A percentile compares a stretch with the other conserved stretches of the same genome.
phyloP scores from a whole-genome alignment of 192 early-diverging fungal species.

The Rhizoclosmatium globosum region DNA sequence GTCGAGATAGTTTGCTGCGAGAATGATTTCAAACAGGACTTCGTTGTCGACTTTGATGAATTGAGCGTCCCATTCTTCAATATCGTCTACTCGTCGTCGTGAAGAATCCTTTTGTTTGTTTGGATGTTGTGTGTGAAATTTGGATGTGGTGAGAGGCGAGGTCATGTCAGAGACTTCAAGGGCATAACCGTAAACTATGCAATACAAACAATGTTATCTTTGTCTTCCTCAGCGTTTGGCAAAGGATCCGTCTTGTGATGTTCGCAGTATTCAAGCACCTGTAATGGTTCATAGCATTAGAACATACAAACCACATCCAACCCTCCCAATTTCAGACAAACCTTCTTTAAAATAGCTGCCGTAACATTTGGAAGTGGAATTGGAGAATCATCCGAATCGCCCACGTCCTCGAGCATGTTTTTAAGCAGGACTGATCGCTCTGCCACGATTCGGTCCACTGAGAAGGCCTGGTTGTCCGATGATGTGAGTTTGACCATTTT shows the following conservation, averaged over 20 bases:
- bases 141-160: too few relatives aligned
- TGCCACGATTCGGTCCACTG: constrained; percentile 68
- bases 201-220: constrained; percentile 35
- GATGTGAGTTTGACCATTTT: constrained; percentile 32
- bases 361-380: constrained; percentile 68
- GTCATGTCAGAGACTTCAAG: too few relatives aligned
- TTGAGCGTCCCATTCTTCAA: constrained; percentile 64
- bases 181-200: too few relatives aligned
- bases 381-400: constrained; percentile 60
- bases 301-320: neutral
- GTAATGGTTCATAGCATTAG: neutral
- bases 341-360: constrained; percentile 55
- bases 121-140: too few relatives aligned
- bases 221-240: constrained; percentile 47
- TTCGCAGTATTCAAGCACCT: constrained; percentile 61
- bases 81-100: constrained; percentile 53
- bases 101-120: constrained; percentile 13
- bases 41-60: constrained; percentile 66
- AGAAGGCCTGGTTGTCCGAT: constrained; percentile 52
- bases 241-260: constrained; percentile 66
- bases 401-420: constrained; percentile 84
- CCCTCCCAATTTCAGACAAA: neutral
- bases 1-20: constrained; percentile 93
- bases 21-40: constrained; percentile 64
- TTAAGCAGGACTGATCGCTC: constrained; percentile 77